Conservation (phyloP, 768 basidiomycete genomes). For the Suillus spraguei region DNA sequence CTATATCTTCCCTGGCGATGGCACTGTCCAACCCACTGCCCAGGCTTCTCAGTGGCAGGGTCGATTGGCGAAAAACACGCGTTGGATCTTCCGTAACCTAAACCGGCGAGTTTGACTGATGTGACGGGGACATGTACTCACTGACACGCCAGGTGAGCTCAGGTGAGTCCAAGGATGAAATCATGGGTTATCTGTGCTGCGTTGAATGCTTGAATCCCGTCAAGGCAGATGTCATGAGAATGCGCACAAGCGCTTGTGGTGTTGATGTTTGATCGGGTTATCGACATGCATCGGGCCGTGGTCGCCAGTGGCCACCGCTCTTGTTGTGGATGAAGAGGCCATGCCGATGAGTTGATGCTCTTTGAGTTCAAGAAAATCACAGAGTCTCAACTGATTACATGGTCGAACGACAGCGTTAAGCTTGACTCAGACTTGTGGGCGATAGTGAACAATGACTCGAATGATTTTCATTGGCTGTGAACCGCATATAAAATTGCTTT, state of each 20-base stretch:
- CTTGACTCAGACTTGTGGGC: too few species aligned
- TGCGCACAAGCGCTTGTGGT: not conserved
- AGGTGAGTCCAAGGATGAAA: not conserved
- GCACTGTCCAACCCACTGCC: slow-evolving; percentile 18
- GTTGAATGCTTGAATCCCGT: not conserved
- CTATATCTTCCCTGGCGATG: slow-evolving; percentile 2
- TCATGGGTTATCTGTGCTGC: not conserved
- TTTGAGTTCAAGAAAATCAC: not conserved
- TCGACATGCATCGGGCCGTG: not conserved
- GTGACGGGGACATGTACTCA: not conserved
- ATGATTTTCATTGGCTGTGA: too few species aligned
- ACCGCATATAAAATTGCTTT: not conserved
- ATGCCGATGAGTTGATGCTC: not conserved
- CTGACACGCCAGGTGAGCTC: not conserved
- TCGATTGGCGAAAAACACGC: slow-evolving; percentile 3
- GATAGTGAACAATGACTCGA: not conserved
- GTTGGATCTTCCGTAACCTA: not conserved
- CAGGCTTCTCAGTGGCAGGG: slow-evolving; percentile 24
- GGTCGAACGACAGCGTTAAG: not conserved
- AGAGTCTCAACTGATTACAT: not conserved
- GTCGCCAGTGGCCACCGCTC: not conserved
- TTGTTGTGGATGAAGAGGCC: not conserved
- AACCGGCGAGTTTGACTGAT: not conserved
- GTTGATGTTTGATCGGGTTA: not conserved
- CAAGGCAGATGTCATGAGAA: not conserved